These are phyloP conservation scores for Leptographium lundbergii DNA, from an alignment of 2,329 filamentous ascomycete species.

Conservation along the genomic window DNA sequence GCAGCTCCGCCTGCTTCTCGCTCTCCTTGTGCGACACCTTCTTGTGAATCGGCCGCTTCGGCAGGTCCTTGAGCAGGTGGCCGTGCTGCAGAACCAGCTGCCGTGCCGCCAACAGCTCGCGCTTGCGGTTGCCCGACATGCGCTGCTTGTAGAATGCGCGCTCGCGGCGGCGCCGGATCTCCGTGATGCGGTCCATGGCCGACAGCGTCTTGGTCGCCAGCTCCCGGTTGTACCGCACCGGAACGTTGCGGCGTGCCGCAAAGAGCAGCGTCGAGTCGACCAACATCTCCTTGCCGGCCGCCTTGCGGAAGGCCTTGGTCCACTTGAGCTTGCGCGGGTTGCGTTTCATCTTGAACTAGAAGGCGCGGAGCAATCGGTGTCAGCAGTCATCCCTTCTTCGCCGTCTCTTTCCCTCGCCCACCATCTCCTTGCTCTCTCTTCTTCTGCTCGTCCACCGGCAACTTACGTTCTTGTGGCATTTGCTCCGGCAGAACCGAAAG, in stretches of 20 bases:
- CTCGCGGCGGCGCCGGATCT: conserved; percentile 75
- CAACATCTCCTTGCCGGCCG: conserved; percentile 75
- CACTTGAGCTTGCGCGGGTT: conserved; percentile 94
- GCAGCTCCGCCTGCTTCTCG: conserved; percentile 9
- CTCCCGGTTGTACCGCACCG: conserved; percentile 90
- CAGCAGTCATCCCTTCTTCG: background rate
- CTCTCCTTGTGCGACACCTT: conserved; percentile 27
- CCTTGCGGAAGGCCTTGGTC: conserved; percentile 86
- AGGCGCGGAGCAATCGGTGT: background rate
- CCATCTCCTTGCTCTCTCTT: background rate
- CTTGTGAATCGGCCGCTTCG: conserved; percentile 8
- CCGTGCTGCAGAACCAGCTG: conserved; percentile 86
- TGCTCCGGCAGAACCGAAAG: conserved; percentile 47
- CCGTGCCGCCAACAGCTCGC: conserved; percentile 65
- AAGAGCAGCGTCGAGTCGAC: conserved; percentile 92
- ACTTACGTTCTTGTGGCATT: conserved; percentile 47
- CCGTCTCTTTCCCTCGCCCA: background rate
- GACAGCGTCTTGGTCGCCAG: conserved; percentile 76
- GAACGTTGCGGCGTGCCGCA: conserved; percentile 83
- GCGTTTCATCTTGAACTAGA: conserved; percentile 88
- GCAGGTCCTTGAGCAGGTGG: conserved; percentile 63
- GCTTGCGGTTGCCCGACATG: conserved; percentile 81
- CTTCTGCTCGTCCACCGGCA: background rate
- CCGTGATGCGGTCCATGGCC: conserved; percentile 81
- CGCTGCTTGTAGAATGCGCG: conserved; percentile 87